Conservation (phyloP, 2,329 filamentous ascomycete species). For the Nannizziopsis barbatae region DNA sequence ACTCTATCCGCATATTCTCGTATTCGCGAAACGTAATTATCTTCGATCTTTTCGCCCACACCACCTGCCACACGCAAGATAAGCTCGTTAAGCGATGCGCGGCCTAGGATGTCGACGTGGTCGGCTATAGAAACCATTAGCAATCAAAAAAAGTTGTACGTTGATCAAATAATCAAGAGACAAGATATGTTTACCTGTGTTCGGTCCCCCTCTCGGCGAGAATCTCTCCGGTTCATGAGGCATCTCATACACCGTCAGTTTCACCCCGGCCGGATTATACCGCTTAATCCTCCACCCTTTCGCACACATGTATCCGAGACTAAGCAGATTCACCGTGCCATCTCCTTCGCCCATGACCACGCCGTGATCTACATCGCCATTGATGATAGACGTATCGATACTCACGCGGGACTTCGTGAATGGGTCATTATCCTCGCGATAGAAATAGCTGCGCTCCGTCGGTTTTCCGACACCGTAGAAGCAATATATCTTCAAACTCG, state of each 20-base stretch:
- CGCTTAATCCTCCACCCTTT: constrained; percentile 87
- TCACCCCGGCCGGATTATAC: constrained; percentile 76
- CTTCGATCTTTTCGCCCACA: constrained; percentile 64
- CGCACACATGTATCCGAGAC: constrained; percentile 91
- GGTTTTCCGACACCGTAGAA: constrained; percentile 93
- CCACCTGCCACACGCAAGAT: constrained; percentile 79
- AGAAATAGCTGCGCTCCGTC: constrained; percentile 87
- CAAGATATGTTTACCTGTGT: constrained; percentile 41
- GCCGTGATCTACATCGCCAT: constrained; percentile 57
- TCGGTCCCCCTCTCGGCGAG: constrained; percentile 61
- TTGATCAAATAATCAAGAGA: background rate
- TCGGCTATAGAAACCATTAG: constrained; percentile 51
- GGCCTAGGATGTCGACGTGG: constrained; percentile 89
- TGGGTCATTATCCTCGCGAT: constrained; percentile 58
- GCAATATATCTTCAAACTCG: constrained; percentile 87
- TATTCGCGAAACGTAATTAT: constrained; percentile 72
- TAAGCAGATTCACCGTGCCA: constrained; percentile 87
- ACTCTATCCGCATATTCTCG: constrained; percentile 70
- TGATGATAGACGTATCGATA: constrained; percentile 42
- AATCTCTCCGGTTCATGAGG: constrained; percentile 90
- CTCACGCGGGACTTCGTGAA: constrained; percentile 46
- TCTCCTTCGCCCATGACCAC: constrained; percentile 95
- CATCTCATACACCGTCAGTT: constrained; percentile 88
- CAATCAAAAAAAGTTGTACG: background rate
- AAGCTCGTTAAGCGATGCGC: constrained; percentile 80